phyloP scores from a whole-genome alignment of 2,329 filamentous ascomycete genomes.

The Aspergillus fischeri region DNA sequence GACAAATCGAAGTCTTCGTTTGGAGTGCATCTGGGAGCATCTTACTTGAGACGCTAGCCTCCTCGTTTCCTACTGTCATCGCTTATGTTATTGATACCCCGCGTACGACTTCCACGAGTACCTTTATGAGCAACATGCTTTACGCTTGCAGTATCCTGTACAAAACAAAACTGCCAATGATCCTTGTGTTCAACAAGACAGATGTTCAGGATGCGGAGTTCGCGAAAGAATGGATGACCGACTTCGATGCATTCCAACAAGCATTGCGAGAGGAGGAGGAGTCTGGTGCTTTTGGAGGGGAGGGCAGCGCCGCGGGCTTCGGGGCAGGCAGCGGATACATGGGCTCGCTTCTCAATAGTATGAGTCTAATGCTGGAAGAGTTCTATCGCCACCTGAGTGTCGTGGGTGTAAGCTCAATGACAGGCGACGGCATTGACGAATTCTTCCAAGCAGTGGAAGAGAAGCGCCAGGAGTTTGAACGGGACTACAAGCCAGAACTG shows the following conservation, averaged over 20 bases:
- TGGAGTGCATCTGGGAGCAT: conserved; percentile 97
- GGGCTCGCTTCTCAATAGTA: conserved; percentile 91
- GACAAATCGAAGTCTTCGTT: conserved; percentile 98
- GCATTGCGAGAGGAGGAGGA: conserved; percentile 79
- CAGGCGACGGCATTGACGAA: conserved; percentile 83
- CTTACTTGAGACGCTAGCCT: conserved; percentile 85
- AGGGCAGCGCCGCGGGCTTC: conserved; percentile 56
- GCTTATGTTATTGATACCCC: conserved; percentile 98
- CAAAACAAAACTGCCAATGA: conserved; percentile 98
- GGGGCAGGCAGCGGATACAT: conserved; percentile 87
- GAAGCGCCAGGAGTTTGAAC: conserved; percentile 83
- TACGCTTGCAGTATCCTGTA: conserved; percentile 98
- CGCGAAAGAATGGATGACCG: conserved; percentile 98
- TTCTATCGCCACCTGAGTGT: conserved; percentile 94
- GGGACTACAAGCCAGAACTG: conserved; percentile 88
- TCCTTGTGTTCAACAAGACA: conserved; percentile 98
- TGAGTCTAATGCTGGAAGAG: conserved; percentile 95
- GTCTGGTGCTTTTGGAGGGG: conserved; percentile 68
- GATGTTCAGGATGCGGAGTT: conserved; percentile 89
- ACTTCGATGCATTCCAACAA: conserved; percentile 92
- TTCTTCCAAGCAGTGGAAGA: conserved; percentile 87
- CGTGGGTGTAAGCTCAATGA: conserved; percentile 89
- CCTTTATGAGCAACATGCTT: conserved; percentile 99
- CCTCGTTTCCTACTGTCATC: conserved; percentile 92
- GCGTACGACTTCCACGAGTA: conserved; percentile 84